These are phyloP conservation scores for Arthroderma uncinatum DNA, from an alignment of 2,329 filamentous ascomycete species.

Conservation along the genomic window DNA sequence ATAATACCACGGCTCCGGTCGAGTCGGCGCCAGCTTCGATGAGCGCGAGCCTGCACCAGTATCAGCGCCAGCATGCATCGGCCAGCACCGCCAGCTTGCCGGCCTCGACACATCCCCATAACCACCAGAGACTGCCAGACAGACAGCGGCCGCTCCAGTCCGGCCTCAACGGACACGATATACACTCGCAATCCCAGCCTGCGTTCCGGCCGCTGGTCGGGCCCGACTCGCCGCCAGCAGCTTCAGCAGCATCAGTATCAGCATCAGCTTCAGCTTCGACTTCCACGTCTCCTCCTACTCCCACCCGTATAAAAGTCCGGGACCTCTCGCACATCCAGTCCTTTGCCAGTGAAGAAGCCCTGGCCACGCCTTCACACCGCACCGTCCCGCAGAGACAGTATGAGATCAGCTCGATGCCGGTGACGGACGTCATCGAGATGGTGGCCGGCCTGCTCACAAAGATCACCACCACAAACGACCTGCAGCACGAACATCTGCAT, in stretches of 20 bases:
- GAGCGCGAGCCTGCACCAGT: not conserved
- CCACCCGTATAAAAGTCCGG: slow-evolving; percentile 63
- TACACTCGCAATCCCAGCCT: not conserved
- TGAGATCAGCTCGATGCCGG: slow-evolving; percentile 96
- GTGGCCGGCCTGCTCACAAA: slow-evolving; percentile 91
- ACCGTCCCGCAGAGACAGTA: slow-evolving; percentile 48
- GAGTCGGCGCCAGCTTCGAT: not conserved
- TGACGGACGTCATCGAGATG: slow-evolving; percentile 97
- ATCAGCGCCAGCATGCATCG: not conserved
- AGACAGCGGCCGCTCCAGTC: not conserved
- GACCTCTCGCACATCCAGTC: slow-evolving; percentile 85
- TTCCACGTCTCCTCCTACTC: slow-evolving; percentile 31
- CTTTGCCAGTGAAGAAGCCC: slow-evolving; percentile 64
- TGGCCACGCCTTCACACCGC: slow-evolving; percentile 26
- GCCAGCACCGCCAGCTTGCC: not conserved
- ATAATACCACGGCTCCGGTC: not conserved
- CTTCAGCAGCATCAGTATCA: not conserved
- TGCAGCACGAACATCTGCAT: slow-evolving; percentile 84
- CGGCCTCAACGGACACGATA: not conserved
- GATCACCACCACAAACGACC: slow-evolving; percentile 92
- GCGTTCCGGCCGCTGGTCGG: not conserved
- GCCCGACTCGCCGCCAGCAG: not conserved
- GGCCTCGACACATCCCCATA: not conserved
- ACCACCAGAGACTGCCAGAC: not conserved
- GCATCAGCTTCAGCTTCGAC: not conserved